Conservation (phyloP, 352 stramenopile species). For the Globisporangium perplexum region DNA sequence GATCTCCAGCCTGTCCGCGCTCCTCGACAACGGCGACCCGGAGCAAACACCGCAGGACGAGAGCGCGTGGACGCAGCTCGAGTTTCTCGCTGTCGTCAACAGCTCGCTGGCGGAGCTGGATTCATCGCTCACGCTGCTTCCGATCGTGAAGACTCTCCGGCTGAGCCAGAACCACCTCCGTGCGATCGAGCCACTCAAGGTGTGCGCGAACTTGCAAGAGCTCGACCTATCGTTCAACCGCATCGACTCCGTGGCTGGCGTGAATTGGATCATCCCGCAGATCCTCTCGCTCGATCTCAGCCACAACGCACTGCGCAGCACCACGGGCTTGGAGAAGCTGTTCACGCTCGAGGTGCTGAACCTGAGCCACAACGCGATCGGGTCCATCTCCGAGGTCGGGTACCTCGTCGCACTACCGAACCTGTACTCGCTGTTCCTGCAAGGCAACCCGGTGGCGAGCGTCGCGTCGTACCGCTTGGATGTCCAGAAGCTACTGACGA, state of each 20-base stretch:
- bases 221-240: slow-evolving; percentile 12
- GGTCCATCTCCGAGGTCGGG: slow-evolving; percentile 10
- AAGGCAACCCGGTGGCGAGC: slow-evolving; percentile 12
- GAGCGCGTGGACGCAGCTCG: slow-evolving; percentile 12
- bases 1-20: slow-evolving; percentile 1
- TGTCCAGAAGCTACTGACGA: slow-evolving; percentile 13
- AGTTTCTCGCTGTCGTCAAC: slow-evolving; percentile 15
- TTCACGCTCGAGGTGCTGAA: slow-evolving; percentile 15
- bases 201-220: slow-evolving; percentile 5
- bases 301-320: slow-evolving; percentile 13
- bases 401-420: slow-evolving; percentile 14
- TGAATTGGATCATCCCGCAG: slow-evolving; percentile 5
- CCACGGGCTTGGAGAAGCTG: slow-evolving; percentile 13
- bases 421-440: slow-evolving; percentile 13
- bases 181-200: slow-evolving; percentile 3
- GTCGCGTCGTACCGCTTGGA: slow-evolving; percentile 11
- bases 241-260: slow-evolving; percentile 12
- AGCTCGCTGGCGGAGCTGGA: slow-evolving; percentile 11
- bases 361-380: slow-evolving; percentile 16
- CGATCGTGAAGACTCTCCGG: slow-evolving; percentile 6
- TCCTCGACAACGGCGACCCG: slow-evolving; percentile 1
- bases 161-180: slow-evolving; percentile 13
- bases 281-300: slow-evolving; percentile 15
- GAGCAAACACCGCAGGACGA: background rate
- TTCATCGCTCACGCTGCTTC: slow-evolving; percentile 10